Conservation (phyloP, 2,329 filamentous ascomycete genomes). For the Fusarium bactridioides region DNA sequence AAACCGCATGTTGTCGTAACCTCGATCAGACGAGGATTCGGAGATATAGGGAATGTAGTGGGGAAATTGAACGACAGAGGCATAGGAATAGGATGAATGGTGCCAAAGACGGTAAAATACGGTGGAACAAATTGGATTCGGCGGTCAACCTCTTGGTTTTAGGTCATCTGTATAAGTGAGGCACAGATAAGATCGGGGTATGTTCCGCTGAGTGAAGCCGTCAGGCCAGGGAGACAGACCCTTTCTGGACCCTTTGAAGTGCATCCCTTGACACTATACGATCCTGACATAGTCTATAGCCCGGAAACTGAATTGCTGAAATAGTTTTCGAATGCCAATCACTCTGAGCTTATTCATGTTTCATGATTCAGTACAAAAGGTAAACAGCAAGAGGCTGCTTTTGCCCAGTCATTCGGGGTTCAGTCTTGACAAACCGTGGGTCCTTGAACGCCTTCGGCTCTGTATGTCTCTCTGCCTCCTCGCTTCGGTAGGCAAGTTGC, state of each 20-base stretch:
- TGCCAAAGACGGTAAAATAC: not conserved
- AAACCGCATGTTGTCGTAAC: conserved; percentile 24
- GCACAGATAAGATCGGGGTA: not conserved
- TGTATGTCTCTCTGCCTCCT: not conserved
- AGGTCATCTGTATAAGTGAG: not conserved
- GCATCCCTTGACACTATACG: not conserved
- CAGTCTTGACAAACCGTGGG: not conserved
- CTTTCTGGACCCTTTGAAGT: not conserved
- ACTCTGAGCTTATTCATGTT: too few species aligned
- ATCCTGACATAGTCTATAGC: not conserved
- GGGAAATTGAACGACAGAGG: conserved; percentile 5
- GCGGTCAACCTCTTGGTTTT: conserved; percentile 7
- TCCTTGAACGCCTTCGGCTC: not conserved
- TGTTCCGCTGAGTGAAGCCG: not conserved
- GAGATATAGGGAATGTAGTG: conserved; percentile 22
- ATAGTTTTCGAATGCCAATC: not conserved
- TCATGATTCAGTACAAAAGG: not conserved
- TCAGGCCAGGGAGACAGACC: not conserved
- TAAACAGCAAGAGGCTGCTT: not conserved
- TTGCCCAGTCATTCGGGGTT: not conserved
- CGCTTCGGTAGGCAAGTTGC: not conserved
- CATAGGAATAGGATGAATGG: not conserved
- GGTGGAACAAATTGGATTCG: not conserved
- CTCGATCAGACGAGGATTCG: conserved; percentile 27
- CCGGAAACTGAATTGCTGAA: not conserved